A percentile compares a stretch with the other conserved stretches of the same genome.
Conservation (phyloP, 177 flowering plant species). For the Vitis hybrid region DNA sequence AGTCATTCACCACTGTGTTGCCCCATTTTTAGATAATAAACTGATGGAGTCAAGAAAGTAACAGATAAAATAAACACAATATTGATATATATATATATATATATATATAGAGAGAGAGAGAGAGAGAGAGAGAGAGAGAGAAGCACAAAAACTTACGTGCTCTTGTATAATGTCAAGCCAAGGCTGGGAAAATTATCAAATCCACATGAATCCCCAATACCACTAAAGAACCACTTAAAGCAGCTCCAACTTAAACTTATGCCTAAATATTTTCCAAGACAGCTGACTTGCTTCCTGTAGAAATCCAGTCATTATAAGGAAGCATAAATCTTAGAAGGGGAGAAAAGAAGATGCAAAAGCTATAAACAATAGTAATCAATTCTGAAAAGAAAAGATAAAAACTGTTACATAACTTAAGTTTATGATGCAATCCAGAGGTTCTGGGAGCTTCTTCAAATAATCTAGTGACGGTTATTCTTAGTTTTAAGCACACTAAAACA, state of each 20-base stretch:
- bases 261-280: constrained; percentile 84
- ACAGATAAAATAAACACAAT: background rate
- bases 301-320: background rate
- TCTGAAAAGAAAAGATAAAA: too few species aligned
- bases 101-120: background rate
- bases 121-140: background rate
- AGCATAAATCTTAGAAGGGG: background rate
- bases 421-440: too few species aligned
- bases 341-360: background rate
- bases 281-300: constrained; percentile 78
- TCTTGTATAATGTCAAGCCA: constrained; percentile 71
- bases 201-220: constrained; percentile 91
- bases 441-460: too few species aligned
- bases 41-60: too few species aligned
- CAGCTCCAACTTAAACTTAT: constrained; percentile 82
- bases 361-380: too few species aligned
- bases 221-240: constrained; percentile 98
- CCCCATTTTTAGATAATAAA: too few species aligned
- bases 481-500: too few species aligned
- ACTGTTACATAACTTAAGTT: too few species aligned
- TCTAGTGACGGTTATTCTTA: too few species aligned
- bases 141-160: constrained; percentile 55
- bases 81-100: background rate
- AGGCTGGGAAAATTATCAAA: constrained; percentile 88
- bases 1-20: too few species aligned